phyloP scores from a whole-genome alignment of 768 basidiomycete species.

The Russula sp. region DNA sequence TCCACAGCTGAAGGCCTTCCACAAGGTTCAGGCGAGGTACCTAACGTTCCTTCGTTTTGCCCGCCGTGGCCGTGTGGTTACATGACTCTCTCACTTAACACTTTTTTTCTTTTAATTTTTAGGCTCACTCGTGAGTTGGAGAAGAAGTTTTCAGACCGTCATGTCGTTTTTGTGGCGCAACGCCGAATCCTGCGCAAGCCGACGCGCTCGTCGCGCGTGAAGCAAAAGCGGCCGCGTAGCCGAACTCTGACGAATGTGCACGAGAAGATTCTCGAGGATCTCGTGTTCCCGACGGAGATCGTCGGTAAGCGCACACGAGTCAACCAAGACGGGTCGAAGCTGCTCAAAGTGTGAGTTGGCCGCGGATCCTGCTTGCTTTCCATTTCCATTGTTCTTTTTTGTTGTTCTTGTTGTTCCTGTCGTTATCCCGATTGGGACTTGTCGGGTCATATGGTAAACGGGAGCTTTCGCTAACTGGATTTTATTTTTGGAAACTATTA shows the following conservation, averaged over 20 bases:
- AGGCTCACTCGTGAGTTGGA: conserved; percentile 98
- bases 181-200: conserved; percentile 98
- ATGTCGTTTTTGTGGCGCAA: conserved; percentile 98
- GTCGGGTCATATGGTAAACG: background rate
- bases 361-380: background rate
- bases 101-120: background rate
- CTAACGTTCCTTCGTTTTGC: conserved; percentile 18
- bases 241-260: conserved; percentile 97
- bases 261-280: conserved; percentile 97
- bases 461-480: background rate
- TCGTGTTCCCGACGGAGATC: conserved; percentile 98
- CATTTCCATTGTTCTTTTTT: conserved; percentile 12
- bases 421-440: conserved; percentile 4
- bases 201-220: conserved; percentile 83
- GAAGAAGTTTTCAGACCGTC: conserved; percentile 99
- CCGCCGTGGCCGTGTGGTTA: background rate
- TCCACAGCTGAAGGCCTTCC: conserved; percentile 96
- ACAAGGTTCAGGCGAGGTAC: conserved; percentile 93
- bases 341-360: conserved; percentile 88
- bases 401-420: conserved; percentile 1
- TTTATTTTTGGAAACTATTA: background rate
- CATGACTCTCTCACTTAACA: background rate
- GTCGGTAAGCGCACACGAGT: conserved; percentile 97
- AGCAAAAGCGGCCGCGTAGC: conserved; percentile 94
- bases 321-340: conserved; percentile 86